These are phyloP conservation scores for Chalciporus chontae DNA, from an alignment of 768 basidiomycete species.

Conservation along the genomic window DNA sequence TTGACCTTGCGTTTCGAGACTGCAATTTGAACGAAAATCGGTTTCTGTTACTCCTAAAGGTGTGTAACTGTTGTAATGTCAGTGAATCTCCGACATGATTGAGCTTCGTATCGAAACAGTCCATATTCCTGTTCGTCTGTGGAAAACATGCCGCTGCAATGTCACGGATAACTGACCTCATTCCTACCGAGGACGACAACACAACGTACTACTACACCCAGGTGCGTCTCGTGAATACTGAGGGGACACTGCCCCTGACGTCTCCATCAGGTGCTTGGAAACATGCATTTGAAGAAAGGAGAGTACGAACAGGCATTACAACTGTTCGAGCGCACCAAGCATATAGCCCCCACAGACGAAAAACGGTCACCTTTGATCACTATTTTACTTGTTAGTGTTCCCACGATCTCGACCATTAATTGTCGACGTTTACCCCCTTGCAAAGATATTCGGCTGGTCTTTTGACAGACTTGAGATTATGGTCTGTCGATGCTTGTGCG, in stretches of 20 bases:
- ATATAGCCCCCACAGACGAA: not conserved
- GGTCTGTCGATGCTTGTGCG: constrained; percentile 2
- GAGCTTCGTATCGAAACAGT: not conserved
- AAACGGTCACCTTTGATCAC: not conserved
- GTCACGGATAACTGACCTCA: constrained; percentile 3
- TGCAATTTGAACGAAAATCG: not conserved
- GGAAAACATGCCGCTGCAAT: constrained; percentile 6
- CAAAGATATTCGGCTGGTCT: constrained; percentile 9
- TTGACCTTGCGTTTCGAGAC: constrained; percentile 9
- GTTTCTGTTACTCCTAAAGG: constrained; percentile 14
- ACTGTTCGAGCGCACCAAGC: not conserved
- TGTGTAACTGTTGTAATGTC: not conserved
- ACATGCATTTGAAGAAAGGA: not conserved
- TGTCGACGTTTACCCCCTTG: not conserved
- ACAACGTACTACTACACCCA: not conserved
- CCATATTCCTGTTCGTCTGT: constrained; percentile 3
- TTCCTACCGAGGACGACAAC: not conserved
- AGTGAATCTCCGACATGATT: not conserved
- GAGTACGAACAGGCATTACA: not conserved
- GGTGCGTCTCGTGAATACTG: not conserved
- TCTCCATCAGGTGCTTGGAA: constrained; percentile 6
- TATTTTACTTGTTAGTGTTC: constrained; percentile 1
- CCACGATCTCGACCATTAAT: not conserved
- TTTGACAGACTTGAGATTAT: constrained; percentile 1
- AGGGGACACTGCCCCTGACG: not conserved